These are phyloP conservation scores for Crataegus laevigata DNA, from an alignment of 306 rosid genomes.

Conservation along the genomic window DNA sequence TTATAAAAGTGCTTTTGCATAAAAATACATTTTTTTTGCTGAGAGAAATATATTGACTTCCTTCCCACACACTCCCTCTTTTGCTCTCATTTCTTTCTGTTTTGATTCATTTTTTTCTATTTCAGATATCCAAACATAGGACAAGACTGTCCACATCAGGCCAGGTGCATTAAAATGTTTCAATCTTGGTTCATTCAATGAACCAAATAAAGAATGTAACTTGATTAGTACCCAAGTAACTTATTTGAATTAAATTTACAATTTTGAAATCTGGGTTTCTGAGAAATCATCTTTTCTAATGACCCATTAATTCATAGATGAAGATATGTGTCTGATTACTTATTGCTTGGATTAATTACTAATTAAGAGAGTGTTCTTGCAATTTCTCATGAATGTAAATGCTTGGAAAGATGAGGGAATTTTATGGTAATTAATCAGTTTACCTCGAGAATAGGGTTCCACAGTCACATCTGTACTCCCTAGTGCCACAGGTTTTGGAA, in stretches of 20 bases:
- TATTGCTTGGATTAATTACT: background rate
- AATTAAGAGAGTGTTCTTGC: background rate
- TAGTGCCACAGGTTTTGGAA: constrained; percentile 88
- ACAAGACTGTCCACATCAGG: constrained; percentile 1
- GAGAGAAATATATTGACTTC: constrained; percentile 24
- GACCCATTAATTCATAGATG: background rate
- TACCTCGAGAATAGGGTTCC: constrained; percentile 99
- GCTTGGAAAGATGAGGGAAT: background rate
- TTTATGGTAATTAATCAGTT: background rate
- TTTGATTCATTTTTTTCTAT: background rate
- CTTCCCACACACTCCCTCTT: background rate
- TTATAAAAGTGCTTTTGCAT: constrained; percentile 1
- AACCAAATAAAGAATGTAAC: background rate
- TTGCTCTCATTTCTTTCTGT: background rate
- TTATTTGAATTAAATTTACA: background rate
- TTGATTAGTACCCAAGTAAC: background rate
- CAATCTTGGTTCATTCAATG: background rate
- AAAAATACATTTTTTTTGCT: background rate
- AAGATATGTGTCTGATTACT: background rate
- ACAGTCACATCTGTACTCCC: constrained; percentile 98
- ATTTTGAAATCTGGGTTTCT: background rate
- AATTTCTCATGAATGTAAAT: background rate
- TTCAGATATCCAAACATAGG: background rate
- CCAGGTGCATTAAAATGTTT: background rate
- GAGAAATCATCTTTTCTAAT: background rate